Conservation (phyloP, 306 rosid genomes). For the Cucurbita ficifolia region DNA sequence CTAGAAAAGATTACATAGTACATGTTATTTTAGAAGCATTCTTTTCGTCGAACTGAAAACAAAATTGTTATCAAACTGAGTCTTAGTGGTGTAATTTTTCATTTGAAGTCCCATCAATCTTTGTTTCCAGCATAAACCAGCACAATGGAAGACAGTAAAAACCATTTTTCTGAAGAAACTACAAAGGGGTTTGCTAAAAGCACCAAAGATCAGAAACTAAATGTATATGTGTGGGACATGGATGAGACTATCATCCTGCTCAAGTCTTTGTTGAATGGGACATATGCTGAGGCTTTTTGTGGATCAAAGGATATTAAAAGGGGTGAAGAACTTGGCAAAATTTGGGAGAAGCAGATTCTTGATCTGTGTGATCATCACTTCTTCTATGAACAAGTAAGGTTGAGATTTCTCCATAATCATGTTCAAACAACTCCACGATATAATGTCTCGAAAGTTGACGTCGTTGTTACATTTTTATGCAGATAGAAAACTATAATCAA, state of each 20-base stretch:
- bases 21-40: neutral
- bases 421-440: neutral
- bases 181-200: conserved; percentile 12
- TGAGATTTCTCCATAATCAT: conserved; percentile 10
- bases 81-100: neutral
- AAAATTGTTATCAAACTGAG: neutral
- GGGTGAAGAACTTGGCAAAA: conserved; percentile 65
- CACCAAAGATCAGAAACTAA: conserved; percentile 22
- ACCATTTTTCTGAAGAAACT: conserved; percentile 12
- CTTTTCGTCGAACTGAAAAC: neutral
- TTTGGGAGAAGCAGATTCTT: conserved; percentile 78
- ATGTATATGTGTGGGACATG: conserved; percentile 84
- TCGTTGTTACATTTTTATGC: conserved; percentile 15
- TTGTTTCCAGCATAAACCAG: neutral
- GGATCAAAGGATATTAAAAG: conserved; percentile 58
- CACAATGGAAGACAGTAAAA: conserved; percentile 32
- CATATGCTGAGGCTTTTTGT: conserved; percentile 48
- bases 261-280: conserved; percentile 64
- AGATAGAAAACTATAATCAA: conserved; percentile 70
- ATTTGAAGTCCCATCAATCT: neutral
- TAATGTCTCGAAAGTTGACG: neutral
- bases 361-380: conserved; percentile 63
- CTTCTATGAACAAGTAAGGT: conserved; percentile 68
- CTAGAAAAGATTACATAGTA: neutral
- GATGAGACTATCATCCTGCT: conserved; percentile 90